Evolutionary conservation across 148 eudicot species (phyloP), one percentile per base, ranked within the genome.

Genomic region (Camellia sinensis): DNA sequence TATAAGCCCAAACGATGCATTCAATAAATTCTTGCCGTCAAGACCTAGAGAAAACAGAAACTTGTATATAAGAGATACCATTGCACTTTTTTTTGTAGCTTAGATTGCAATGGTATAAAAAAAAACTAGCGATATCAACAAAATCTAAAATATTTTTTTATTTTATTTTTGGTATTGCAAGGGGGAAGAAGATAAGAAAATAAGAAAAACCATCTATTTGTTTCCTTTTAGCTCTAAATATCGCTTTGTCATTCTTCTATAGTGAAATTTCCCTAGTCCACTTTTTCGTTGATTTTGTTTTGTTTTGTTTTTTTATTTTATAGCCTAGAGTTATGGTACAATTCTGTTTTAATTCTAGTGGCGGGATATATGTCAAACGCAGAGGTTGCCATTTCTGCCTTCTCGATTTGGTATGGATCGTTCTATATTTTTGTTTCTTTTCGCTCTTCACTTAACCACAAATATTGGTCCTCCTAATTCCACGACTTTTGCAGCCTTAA

Each of bases 321-420:
- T 80, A 91, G 94, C 89, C 82, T 91, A 77, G 94, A 92, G 83
- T 77, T 88, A 65, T 92, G 97, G 97, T 92, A 92, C 89, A 86
- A 85, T 80, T 89, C 92, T 43, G 74, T 91, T 59, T 85, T 92
- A 75, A 90, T 89, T 22, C 73, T 92, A 62, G 75, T 91, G 3
- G 97, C 97, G 1, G 94, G 94, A 48, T 91, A 89, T 66, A 87
- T 87, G 92, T 65, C 83, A 75, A 81, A 92, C 69, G 97, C 97
- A 56, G 84, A 91, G 78, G 85, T 87, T 29, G 85, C 91, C 76
- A 91, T 92, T 57, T 89, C 97, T 45, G 91, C 97, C 79, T 92
- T 92, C 82, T 92, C 97, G 19, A 89, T 92, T 60, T 91, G 97
- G 94, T 91, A 83, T 71, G 29, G 6, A 9, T 64, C 5, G 10